A percentile compares a stretch with the other conserved stretches of the same genome.
phyloP scores from a whole-genome alignment of 2,329 filamentous ascomycete species.

The Colletotrichum trifolii region DNA sequence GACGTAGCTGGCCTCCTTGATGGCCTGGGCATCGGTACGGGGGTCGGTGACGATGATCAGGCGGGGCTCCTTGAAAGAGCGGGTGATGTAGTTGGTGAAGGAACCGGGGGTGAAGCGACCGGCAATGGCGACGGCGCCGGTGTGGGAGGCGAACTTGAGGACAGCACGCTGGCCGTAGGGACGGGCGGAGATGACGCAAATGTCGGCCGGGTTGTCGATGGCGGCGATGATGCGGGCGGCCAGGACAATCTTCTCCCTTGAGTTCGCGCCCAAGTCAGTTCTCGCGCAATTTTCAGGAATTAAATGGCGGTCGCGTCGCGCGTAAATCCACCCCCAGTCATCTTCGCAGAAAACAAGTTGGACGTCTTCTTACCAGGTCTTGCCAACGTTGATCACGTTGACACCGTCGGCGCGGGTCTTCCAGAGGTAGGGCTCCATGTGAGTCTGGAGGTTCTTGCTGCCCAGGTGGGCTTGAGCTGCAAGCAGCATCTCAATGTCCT shows the following conservation, averaged over 20 bases:
- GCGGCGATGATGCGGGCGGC: slow-evolving; percentile 98
- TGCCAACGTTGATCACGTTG: slow-evolving; percentile 99
- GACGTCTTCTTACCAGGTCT: slow-evolving; percentile 89
- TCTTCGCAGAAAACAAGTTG: too few species aligned
- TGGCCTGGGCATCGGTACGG: slow-evolving; percentile 99
- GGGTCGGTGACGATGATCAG: slow-evolving; percentile 99
- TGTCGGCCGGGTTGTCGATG: slow-evolving; percentile 99
- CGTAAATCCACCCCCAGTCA: background rate
- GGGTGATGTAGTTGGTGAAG: slow-evolving; percentile 99
- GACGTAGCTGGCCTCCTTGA: slow-evolving; percentile 99
- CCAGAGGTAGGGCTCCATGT: slow-evolving; percentile 99
- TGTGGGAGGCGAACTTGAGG: slow-evolving; percentile 99
- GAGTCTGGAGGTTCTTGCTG: slow-evolving; percentile 99
- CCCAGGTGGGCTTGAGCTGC: slow-evolving; percentile 96
- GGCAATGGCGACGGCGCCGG: slow-evolving; percentile 96
- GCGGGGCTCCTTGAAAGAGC: slow-evolving; percentile 99
- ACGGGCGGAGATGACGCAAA: slow-evolving; percentile 99
- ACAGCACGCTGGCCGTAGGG: slow-evolving; percentile 99
- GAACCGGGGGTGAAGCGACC: slow-evolving; percentile 99
- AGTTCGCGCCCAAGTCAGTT: slow-evolving; percentile 27
- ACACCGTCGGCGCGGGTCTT: slow-evolving; percentile 99
- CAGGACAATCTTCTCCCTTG: slow-evolving; percentile 99
- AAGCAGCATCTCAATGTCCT: slow-evolving; percentile 99
- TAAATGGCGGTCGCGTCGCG: background rate
- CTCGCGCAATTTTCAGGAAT: slow-evolving; percentile 1